phyloP scores from a whole-genome alignment of 371 early-diverging fungal genomes.

The Polyrhizophydium stewartii region DNA sequence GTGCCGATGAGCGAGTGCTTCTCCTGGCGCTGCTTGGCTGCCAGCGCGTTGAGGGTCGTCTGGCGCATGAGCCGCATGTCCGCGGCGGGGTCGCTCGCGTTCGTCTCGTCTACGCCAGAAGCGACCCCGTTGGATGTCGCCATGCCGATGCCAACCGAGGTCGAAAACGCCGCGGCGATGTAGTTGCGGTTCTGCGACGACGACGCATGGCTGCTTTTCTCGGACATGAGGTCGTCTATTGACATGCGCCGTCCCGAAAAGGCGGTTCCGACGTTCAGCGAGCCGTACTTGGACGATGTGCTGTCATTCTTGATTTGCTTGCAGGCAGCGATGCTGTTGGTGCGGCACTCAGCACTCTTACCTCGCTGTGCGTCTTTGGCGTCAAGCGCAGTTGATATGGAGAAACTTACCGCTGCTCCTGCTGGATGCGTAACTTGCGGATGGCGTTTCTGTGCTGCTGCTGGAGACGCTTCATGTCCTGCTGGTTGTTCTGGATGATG shows the following conservation, averaged over 20 bases:
- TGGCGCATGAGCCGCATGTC: background rate
- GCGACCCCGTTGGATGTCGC: background rate
- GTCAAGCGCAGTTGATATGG: too few species aligned
- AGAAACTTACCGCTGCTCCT: conserved; percentile 8
- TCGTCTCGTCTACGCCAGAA: background rate
- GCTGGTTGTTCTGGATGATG: background rate
- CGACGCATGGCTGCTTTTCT: background rate
- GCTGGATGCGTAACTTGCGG: conserved; percentile 9
- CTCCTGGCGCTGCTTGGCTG: background rate
- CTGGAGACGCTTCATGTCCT: background rate
- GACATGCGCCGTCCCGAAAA: background rate
- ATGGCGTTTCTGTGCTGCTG: background rate
- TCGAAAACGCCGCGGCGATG: background rate
- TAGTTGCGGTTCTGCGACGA: background rate
- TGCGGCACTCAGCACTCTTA: too few species aligned
- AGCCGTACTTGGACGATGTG: too few species aligned
- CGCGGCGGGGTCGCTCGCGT: background rate
- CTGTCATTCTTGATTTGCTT: background rate
- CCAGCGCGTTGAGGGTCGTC: background rate
- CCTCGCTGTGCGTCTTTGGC: too few species aligned
- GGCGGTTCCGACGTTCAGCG: too few species aligned
- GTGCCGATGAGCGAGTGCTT: background rate
- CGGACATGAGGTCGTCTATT: background rate
- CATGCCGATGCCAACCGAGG: background rate
- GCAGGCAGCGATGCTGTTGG: background rate